Conservation (phyloP, 2,329 filamentous ascomycete species). For the Aureobasidium zeae region DNA sequence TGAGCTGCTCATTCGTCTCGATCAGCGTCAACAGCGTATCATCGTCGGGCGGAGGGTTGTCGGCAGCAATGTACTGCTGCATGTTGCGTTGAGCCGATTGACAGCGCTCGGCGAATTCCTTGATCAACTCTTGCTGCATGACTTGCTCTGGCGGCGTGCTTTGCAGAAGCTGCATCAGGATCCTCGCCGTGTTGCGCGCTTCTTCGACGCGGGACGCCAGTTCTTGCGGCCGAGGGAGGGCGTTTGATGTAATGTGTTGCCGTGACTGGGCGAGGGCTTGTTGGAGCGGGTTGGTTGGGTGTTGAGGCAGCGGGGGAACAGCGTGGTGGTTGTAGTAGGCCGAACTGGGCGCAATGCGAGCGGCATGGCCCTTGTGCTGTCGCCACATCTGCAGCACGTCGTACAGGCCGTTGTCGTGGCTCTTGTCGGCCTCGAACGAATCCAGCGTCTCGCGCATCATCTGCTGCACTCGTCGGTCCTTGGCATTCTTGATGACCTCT, state of each 20-base stretch:
- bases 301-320: background rate
- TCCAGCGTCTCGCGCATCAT: conserved; percentile 82
- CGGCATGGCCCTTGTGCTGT: conserved; percentile 59
- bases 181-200: conserved; percentile 78
- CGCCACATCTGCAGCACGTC: conserved; percentile 77
- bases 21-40: conserved; percentile 90
- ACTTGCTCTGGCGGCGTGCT: conserved; percentile 71
- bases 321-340: conserved; percentile 6
- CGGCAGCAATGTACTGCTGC: conserved; percentile 73
- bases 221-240: conserved; percentile 60
- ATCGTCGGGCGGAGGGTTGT: conserved; percentile 75
- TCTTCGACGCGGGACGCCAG: conserved; percentile 79
- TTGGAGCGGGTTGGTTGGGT: conserved; percentile 29
- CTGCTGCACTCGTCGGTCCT: conserved; percentile 70
- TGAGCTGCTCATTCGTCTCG: conserved; percentile 86
- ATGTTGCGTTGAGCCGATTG: conserved; percentile 70
- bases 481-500: conserved; percentile 59
- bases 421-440: conserved; percentile 62
- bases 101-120: conserved; percentile 84
- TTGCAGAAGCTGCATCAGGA: conserved; percentile 85
- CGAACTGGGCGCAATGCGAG: conserved; percentile 18
- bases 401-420: conserved; percentile 62
- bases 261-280: conserved; percentile 11
- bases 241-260: conserved; percentile 33
- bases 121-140: conserved; percentile 74